phyloP scores from a whole-genome alignment of 805 yeast genomes.

The Candida endomychidarum region DNA sequence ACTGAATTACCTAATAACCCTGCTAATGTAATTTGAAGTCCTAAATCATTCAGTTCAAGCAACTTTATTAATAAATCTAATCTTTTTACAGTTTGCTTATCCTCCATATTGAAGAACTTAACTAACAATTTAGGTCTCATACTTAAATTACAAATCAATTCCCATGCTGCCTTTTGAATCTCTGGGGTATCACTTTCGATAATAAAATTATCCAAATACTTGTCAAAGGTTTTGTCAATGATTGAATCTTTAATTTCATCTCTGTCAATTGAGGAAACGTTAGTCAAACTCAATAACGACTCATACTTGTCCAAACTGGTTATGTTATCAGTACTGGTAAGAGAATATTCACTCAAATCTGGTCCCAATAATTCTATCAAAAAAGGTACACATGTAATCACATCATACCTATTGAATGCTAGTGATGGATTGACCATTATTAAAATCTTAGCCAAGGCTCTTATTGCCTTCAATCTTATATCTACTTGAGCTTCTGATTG shows the following conservation, averaged over 20 bases:
- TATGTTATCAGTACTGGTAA: conserved; percentile 22
- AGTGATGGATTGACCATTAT: conserved; percentile 44
- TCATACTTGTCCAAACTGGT: conserved; percentile 50
- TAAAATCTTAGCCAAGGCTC: conserved; percentile 45
- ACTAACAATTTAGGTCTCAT: conserved; percentile 42
- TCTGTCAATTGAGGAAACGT: conserved; percentile 49
- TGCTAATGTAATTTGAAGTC: conserved; percentile 31
- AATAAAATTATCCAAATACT: conserved; percentile 42
- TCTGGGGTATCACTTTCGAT: conserved; percentile 36
- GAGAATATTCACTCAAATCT: conserved; percentile 21
- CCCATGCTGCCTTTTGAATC: conserved; percentile 61
- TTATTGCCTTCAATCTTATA: conserved; percentile 32
- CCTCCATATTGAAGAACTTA: conserved; percentile 57
- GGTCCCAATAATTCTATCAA: conserved; percentile 47
- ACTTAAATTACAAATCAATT: conserved; percentile 62
- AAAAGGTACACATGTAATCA: conserved; percentile 47
- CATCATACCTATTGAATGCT: conserved; percentile 35
- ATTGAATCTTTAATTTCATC: conserved; percentile 39
- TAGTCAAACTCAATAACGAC: conserved; percentile 65
- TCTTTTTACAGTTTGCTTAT: conserved; percentile 26
- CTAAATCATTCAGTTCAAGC: conserved; percentile 31
- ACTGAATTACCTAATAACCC: conserved; percentile 44
- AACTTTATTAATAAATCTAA: conserved; percentile 31
- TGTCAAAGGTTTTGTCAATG: conserved; percentile 48
- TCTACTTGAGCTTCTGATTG: conserved; percentile 16